Evolutionary conservation across 345 rosid species (phyloP), one percentile per base, ranked within the genome.

Genomic region (Hypericum androsaemum): DNA sequence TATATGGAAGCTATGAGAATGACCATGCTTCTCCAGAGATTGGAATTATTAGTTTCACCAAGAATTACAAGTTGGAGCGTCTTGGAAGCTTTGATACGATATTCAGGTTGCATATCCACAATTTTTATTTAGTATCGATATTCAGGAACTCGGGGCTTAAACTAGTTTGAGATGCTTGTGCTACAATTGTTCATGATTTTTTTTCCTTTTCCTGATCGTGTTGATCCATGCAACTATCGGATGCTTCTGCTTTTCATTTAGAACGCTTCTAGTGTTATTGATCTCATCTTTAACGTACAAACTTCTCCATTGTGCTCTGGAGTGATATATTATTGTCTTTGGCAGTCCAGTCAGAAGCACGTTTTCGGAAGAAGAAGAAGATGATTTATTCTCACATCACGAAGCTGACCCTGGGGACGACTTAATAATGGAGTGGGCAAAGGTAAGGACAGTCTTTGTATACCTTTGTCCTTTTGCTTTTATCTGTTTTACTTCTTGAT

Each of bases 261-360:
- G 32, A 22, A 4, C 32, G 32, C 32, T 22, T 22, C 32, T 22
- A 22, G 12, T 36, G 48, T 53, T 7, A 40, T 13, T 1, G n/a
- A 2, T 55, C 15, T 10, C 10, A 37, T 4, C 22, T 52, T 52
- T 28, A 42, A 52, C n/a, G 39, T 52, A 28, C 37, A 9, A 52
- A 17, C 43, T 42, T 39, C 50, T 47, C 44, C 16, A 42, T 37
- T 13, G 9, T 38, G 48, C 39, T 45, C 10, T 67, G 51, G 36
- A 51, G 60, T 68, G 51, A 72, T 73, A 56, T 63, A 53, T 61
- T 71, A 38, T 70, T 79, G 60, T 75, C 64, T 70, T 81, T 81
- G 92, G 84, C 98, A 92, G 98, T 77, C 80, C 96, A 83, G 88
- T 73, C 71, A 83, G 75, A 83, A 85, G 86, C 68, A 62, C 71